Evolutionary conservation across 768 basidiomycete species (phyloP), one percentile per base, ranked within the genome.

Genomic region (Melanogaster broomeanus): DNA sequence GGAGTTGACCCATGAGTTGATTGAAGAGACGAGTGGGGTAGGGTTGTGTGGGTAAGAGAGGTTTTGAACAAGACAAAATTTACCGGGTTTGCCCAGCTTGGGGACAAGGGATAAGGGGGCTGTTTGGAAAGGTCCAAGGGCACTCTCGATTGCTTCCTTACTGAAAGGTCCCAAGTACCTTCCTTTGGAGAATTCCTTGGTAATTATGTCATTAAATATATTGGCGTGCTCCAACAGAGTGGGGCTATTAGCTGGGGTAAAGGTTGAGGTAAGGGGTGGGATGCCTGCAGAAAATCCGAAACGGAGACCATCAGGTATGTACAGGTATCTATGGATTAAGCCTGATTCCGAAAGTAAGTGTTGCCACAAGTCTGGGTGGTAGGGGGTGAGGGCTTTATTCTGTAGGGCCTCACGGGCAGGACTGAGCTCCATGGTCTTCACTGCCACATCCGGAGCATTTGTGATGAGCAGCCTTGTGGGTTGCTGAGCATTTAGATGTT

Each of bases 1-100:
- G 0, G 71, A 47, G 34, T 72, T 42, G 9, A 79, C 70, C 4
- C 34, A n/a, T 0, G 52, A 53, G 30, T 77, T 77, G 19, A 77
- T 69, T 0, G 74, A 75, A 10, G 59, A 19, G 10, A 65, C 50
- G 19, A 19, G 12, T 1, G 39, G 6, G 2, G 19, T 0, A 1
- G 27, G 35, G 0, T 4, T 6, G 5, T 46, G 33, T 0, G 65
- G 66, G 19, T 8, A 73, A 28, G 45, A 39, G 38, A 40, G 19
- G 19, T 40, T 15, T 19, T 74, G 72, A 0, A 73, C 39, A 0
- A 69, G 43, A 0, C 55, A 37, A 28, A 51, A 68, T 24, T 61
- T 61, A 8, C 59, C 52, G 0, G 53, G 54, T 4, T 64, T 63
- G 10, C 59, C 59, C 0, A 63, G 56, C 30, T 74, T 74, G 0